Conservation (phyloP, 345 rosid genomes). For the Limnanthes douglasii region DNA sequence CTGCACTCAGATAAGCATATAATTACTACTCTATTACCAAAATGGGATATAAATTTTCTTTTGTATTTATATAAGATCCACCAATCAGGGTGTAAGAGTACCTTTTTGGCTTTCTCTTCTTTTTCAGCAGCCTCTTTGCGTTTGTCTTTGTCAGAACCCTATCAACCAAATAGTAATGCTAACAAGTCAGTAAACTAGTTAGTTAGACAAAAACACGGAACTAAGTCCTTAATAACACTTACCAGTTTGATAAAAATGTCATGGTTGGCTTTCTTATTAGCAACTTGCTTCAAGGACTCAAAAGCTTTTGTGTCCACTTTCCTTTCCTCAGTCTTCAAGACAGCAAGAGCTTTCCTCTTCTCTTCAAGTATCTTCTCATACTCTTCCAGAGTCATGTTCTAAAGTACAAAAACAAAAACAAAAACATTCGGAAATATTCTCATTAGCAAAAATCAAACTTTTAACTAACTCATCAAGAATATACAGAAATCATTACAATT, state of each 20-base stretch:
- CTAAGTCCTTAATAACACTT: too few species aligned
- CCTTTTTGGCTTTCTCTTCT: constrained; percentile 90
- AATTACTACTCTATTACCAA: neutral
- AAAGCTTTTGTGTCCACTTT: constrained; percentile 70
- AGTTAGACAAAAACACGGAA: too few species aligned
- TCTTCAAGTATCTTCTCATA: constrained; percentile 81
- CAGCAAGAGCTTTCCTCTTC: constrained; percentile 61
- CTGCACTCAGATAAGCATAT: constrained; percentile 16
- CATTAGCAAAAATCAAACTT: neutral
- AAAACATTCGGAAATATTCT: neutral
- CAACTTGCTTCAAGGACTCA: constrained; percentile 71
- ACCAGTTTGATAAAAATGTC: constrained; percentile 93
- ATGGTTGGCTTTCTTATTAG: constrained; percentile 64
- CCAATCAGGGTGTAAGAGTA: constrained; percentile 7
- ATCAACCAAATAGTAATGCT: constrained; percentile 4
- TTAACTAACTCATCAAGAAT: neutral
- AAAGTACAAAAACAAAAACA: too few species aligned
- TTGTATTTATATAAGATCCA: neutral
- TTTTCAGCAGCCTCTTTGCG: constrained; percentile 80
- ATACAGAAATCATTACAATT: neutral
- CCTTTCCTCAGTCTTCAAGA: constrained; percentile 56
- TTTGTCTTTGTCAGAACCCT: constrained; percentile 98
- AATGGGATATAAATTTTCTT: neutral
- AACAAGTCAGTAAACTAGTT: constrained; percentile 1
- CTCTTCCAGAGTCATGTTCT: constrained; percentile 99